Evolutionary conservation across 108 stramenopile species (phyloP).

Genomic region (Nitzschia sp.): DNA sequence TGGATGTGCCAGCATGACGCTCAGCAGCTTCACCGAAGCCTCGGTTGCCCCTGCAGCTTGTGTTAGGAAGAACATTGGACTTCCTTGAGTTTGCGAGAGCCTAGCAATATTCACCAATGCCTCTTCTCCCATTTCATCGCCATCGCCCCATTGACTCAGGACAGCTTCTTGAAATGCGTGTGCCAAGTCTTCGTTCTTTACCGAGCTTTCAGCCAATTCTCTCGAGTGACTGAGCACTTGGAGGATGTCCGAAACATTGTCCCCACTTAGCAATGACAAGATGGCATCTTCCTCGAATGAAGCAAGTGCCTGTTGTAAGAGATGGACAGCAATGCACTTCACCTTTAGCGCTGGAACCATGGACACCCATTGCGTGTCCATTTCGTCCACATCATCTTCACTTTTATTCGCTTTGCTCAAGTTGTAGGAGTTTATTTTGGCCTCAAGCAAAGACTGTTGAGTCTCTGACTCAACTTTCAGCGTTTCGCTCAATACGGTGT

Average conservation of each 20-base stretch:
- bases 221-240: constrained; percentile 53
- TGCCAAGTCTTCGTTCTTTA: constrained; percentile 58
- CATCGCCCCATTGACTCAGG: constrained; percentile 71
- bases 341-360: constrained; percentile 62
- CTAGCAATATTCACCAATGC: constrained; percentile 54
- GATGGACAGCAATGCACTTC: constrained; percentile 68
- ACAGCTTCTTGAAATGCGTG: constrained; percentile 81
- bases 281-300: constrained; percentile 40
- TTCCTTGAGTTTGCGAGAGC: constrained; percentile 61
- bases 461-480: constrained; percentile 43
- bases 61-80: constrained; percentile 86
- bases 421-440: constrained; percentile 38
- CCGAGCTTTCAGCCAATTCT: constrained; percentile 48
- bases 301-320: constrained; percentile 63
- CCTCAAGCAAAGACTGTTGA: constrained; percentile 27
- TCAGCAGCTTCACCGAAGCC: constrained; percentile 58
- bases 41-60: constrained; percentile 81
- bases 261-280: constrained; percentile 33
- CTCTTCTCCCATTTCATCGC: constrained; percentile 68
- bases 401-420: constrained; percentile 4
- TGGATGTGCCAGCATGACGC: constrained; percentile 47
- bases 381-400: neutral
- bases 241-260: constrained; percentile 45
- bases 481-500: constrained; percentile 40
- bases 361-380: constrained; percentile 19